A percentile compares a stretch with the other conserved stretches of the same genome.
These are phyloP conservation scores for Pleurotus tuoliensis DNA, from an alignment of 768 basidiomycete genomes.

Conservation along the genomic window DNA sequence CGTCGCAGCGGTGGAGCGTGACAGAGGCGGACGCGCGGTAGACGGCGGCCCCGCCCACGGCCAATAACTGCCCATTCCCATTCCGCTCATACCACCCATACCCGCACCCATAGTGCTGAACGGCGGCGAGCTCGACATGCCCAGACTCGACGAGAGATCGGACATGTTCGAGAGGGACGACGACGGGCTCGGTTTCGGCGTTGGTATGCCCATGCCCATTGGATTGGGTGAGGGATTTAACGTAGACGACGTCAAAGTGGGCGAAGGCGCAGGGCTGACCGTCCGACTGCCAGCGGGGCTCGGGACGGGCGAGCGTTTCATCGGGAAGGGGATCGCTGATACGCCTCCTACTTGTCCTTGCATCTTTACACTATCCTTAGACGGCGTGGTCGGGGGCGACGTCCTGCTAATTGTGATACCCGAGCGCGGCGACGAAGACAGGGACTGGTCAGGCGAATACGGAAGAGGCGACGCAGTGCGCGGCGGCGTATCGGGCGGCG, in stretches of 20 bases:
- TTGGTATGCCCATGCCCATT: not conserved
- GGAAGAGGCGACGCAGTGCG: conserved; percentile 1
- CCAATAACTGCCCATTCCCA: conserved; percentile 9
- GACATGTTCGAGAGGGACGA: too few relatives aligned
- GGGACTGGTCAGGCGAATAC: conserved; percentile 8
- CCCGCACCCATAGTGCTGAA: not conserved
- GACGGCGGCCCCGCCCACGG: conserved; percentile 7
- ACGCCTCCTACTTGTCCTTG: not conserved
- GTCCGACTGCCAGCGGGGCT: not conserved
- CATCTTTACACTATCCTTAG: too few relatives aligned
- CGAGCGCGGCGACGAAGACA: conserved; percentile 3
- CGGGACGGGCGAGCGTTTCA: not conserved
- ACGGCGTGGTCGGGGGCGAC: not conserved
- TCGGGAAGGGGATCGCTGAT: not conserved
- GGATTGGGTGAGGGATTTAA: too few relatives aligned
- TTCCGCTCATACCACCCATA: not conserved
- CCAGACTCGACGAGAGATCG: not conserved
- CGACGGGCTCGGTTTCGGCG: not conserved
- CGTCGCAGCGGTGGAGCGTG: not conserved
- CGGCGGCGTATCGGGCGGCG: not conserved
- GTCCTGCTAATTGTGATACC: not conserved
- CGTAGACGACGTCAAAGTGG: too few relatives aligned
- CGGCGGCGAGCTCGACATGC: not conserved
- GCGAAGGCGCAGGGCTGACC: not conserved
- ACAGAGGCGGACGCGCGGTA: not conserved